Percentiles rank a stretch among this genome's conserved stretches.
Evolutionary conservation across 2,329 filamentous ascomycete species (phyloP).

Genomic region (Penicillium occitanis): DNA sequence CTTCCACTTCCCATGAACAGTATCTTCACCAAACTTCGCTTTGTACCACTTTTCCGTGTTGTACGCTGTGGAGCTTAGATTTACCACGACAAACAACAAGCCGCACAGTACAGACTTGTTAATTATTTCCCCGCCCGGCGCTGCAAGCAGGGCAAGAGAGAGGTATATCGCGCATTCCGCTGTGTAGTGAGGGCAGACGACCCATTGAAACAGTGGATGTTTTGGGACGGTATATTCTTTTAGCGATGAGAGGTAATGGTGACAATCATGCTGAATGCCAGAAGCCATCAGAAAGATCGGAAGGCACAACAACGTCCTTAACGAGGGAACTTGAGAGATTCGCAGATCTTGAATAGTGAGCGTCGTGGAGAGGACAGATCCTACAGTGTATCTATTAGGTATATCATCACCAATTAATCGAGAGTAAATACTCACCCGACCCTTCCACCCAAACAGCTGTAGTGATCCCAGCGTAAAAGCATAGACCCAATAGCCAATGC

Average conservation of each 20-base stretch:
- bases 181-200: conserved; percentile 88
- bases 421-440: conserved; percentile 54
- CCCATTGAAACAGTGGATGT: conserved; percentile 66
- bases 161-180: conserved; percentile 84
- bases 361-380: conserved; percentile 35
- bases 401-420: background rate
- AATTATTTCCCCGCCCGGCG: conserved; percentile 63
- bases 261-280: conserved; percentile 71
- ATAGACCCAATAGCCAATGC: conserved; percentile 76
- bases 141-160: conserved; percentile 70
- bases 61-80: conserved; percentile 77
- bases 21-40: conserved; percentile 68
- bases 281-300: conserved; percentile 69
- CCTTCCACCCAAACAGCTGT: conserved; percentile 84
- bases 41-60: conserved; percentile 78
- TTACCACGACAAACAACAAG: conserved; percentile 70
- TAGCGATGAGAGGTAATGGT: conserved; percentile 66
- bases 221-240: conserved; percentile 81
- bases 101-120: conserved; percentile 74
- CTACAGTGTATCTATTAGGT: conserved; percentile 24
- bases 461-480: conserved; percentile 73
- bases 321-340: conserved; percentile 41
- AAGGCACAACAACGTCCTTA: conserved; percentile 58
- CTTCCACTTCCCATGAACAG: conserved; percentile 64
- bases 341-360: conserved; percentile 38